Base-by-base conservation (phyloP, 192 early-diverging fungal genomes). In the Diversispora epigaea region DNA sequence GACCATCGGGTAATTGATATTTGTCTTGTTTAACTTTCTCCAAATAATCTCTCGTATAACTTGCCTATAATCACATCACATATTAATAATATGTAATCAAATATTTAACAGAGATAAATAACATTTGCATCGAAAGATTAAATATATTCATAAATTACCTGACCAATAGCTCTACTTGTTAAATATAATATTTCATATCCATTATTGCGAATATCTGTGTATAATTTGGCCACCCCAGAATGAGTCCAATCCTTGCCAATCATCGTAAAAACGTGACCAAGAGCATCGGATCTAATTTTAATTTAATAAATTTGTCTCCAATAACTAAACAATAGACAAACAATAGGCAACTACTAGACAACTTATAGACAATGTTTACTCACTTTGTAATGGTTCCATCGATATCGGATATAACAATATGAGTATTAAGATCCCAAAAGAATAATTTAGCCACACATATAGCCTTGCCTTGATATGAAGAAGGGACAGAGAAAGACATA, bases 181-280 rank as follows among this genome's bases (percentile, higher is more conserved):
- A 99, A 80, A 73, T 99, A 99, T 21, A 99, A 78, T 45, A 99
- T 92, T 77, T 96, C 86, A 81, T 98, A 99, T 43, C 95, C 96
- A 73, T 99, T 99, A 74, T 89, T 94, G 52, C 78, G 78, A 76
- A 99, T 96, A 79, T 96, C 95, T 4, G 95, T 96, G 77, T 96
- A 99, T 54, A 99, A 85, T 80, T 93, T 96, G 52, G 97, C 97
- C 21, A 99, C 94, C 44, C 97, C 97, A 12, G 86, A 86, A 81
- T 99, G 97, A 1, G 96, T 99, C 97, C 97, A 99, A 80, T 99
- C 97, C 81, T 89, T 91, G 54, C 97, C 97, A 25, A 98, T 92
- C 92, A 96, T 96, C 47, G 95, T 95, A 81, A 96, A 96, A 12
- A 99, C 85, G 76, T 99, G 97, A 6, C 97, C 97, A 57, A 99